Conservation (phyloP, 805 yeast species). For the Torulaspora franciscae region DNA sequence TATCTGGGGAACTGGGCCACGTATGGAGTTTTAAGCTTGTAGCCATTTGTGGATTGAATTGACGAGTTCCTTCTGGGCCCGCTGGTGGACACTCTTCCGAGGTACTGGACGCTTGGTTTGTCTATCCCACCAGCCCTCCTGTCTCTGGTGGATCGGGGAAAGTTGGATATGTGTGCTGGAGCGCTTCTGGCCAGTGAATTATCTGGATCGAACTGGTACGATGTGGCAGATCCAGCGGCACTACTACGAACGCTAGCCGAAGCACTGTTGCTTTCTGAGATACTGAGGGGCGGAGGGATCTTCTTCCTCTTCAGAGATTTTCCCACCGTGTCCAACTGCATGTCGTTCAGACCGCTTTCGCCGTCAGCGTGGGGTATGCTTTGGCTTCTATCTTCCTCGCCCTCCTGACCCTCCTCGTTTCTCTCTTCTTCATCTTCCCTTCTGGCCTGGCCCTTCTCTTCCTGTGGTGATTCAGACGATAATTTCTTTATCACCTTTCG, state of each 20-base stretch:
- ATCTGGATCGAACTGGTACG: neutral
- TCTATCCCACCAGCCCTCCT: constrained; percentile 6
- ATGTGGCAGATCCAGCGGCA: constrained; percentile 1
- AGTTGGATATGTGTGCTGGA: constrained; percentile 25
- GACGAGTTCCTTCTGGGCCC: constrained; percentile 2
- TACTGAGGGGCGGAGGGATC: constrained; percentile 28
- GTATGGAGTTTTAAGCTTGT: constrained; percentile 14
- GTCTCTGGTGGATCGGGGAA: constrained; percentile 13
- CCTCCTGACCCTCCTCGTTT: constrained; percentile 7
- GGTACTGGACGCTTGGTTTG: constrained; percentile 29
- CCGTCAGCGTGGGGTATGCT: constrained; percentile 4
- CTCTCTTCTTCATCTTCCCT: constrained; percentile 2
- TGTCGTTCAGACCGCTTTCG: constrained; percentile 2
- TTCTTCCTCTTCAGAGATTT: constrained; percentile 26
- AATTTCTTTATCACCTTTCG: constrained; percentile 19
- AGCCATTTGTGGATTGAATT: constrained; percentile 8
- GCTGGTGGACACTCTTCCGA: constrained; percentile 19
- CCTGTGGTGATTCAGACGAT: constrained; percentile 8
- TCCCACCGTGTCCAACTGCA: constrained; percentile 8
- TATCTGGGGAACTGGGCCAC: constrained; percentile 11
- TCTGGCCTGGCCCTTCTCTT: constrained; percentile 5
- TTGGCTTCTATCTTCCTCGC: constrained; percentile 1
- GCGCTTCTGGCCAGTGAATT: constrained; percentile 20
- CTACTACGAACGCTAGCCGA: neutral
- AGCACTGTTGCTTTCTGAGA: constrained; percentile 4